A percentile compares a stretch with the other conserved stretches of the same genome.
These are phyloP conservation scores for Globisporangium cylindrosporum DNA, from an alignment of 352 stramenopile species.

Conservation along the genomic window DNA sequence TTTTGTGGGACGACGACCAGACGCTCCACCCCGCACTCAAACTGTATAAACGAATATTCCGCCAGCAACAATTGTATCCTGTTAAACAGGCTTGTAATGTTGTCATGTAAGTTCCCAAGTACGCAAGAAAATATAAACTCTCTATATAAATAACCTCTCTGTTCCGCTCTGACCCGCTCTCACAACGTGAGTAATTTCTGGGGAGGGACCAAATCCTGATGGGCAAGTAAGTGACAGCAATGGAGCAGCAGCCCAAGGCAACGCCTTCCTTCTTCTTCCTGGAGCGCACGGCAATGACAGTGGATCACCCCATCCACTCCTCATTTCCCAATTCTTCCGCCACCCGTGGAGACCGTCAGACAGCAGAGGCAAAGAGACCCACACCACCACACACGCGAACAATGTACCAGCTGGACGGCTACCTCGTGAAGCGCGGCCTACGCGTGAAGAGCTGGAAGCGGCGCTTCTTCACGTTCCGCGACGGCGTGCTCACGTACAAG, in stretches of 20 bases:
- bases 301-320: background rate
- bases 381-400: background rate
- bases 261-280: background rate
- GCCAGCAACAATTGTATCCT: background rate
- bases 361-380: background rate
- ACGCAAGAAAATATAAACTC: background rate
- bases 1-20: background rate
- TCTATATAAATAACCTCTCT: background rate
- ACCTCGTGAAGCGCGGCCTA: conserved; percentile 53
- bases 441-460: conserved; percentile 70
- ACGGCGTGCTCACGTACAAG: conserved; percentile 59
- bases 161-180: background rate
- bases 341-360: background rate
- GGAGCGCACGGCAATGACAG: background rate
- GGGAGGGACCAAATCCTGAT: conserved; percentile 10
- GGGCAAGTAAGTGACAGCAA: background rate
- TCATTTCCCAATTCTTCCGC: conserved; percentile 5
- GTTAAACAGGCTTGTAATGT: background rate
- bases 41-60: background rate
- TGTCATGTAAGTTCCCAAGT: background rate
- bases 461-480: conserved; percentile 64
- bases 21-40: background rate
- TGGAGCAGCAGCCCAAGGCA: background rate
- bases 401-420: conserved; percentile 36
- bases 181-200: conserved; percentile 8